Conservation (phyloP, 768 basidiomycete species). For the Mrakia frigida region DNA sequence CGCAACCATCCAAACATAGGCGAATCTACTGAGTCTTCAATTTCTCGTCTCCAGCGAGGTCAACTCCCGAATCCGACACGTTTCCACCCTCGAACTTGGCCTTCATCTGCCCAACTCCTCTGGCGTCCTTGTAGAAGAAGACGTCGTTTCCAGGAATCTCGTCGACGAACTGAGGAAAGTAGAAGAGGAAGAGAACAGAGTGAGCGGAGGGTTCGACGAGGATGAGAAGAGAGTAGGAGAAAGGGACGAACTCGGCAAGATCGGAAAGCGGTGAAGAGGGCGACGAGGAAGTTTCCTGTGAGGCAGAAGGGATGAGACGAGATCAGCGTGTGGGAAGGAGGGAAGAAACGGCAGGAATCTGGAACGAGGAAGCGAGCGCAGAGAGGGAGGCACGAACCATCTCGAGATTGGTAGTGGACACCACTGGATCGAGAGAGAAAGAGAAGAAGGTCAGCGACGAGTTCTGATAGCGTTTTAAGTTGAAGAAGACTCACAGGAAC, state of each 20-base stretch:
- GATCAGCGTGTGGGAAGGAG: not conserved
- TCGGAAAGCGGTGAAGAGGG: slow-evolving; percentile 6
- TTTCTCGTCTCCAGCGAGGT: slow-evolving; percentile 45
- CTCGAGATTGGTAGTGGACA: slow-evolving; percentile 46
- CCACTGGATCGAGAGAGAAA: too few species aligned
- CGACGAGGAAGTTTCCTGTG: slow-evolving; percentile 13
- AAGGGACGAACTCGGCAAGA: slow-evolving; percentile 2
- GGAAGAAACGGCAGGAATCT: too few species aligned
- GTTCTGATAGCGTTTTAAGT: too few species aligned
- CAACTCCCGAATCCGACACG: slow-evolving; percentile 63
- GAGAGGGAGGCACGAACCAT: slow-evolving; percentile 46
- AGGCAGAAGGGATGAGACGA: not conserved
- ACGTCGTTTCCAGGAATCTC: slow-evolving; percentile 62
- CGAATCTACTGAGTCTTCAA: not conserved
- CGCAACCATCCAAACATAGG: too few species aligned
- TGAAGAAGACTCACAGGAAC: too few species aligned
- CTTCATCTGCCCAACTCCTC: slow-evolving; percentile 62
- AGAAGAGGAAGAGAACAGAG: not conserved
- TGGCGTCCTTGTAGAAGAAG: slow-evolving; percentile 77
- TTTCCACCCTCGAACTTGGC: slow-evolving; percentile 57
- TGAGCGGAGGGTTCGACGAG: not conserved
- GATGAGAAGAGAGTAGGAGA: not conserved
- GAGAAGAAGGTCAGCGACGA: too few species aligned
- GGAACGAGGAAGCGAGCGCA: too few species aligned
- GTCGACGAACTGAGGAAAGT: slow-evolving; percentile 63